Evolutionary conservation across 805 yeast genomes (phyloP).

Genomic region (Myxozyma kluyveri): DNA sequence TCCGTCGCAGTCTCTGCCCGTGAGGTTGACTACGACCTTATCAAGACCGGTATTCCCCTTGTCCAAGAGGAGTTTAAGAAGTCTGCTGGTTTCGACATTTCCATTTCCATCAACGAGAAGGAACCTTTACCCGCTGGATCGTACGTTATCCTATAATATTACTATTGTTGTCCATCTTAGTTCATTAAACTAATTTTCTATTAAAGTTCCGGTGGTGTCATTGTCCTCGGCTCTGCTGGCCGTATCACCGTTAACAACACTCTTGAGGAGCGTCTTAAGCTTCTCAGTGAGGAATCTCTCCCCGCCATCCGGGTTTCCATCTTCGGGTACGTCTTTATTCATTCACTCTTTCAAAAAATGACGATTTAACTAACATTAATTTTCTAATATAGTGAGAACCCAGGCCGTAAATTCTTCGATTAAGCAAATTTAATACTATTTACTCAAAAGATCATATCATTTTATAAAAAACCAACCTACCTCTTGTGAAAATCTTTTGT

Average conservation of each 20-base stretch:
- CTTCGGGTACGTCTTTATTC: slow-evolving; percentile 55
- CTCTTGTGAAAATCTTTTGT: background rate
- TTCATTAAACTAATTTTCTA: background rate
- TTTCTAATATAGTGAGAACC: slow-evolving; percentile 9
- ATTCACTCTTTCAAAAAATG: background rate
- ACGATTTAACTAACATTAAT: slow-evolving; percentile 1
- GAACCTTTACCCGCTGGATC: slow-evolving; percentile 57
- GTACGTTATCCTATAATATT: slow-evolving; percentile 13
- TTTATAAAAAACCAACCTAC: no score
- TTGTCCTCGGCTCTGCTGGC: slow-evolving; percentile 66
- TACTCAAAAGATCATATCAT: no score
- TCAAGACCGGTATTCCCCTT: slow-evolving; percentile 57
- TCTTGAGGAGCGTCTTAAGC: slow-evolving; percentile 84
- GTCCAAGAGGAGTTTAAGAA: slow-evolving; percentile 65
- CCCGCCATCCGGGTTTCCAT: slow-evolving; percentile 90
- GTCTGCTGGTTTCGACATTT: slow-evolving; percentile 56
- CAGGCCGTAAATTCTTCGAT: slow-evolving; percentile 86
- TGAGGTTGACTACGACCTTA: slow-evolving; percentile 59
- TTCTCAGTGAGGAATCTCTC: slow-evolving; percentile 77
- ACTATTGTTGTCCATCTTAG: no score
- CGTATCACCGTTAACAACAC: slow-evolving; percentile 91
- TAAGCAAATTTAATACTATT: slow-evolving; percentile 41
- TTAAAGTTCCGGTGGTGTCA: slow-evolving; percentile 73
- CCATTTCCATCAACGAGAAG: slow-evolving; percentile 55
- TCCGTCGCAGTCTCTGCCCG: slow-evolving; percentile 63